Conservation (phyloP, 2,329 filamentous ascomycete genomes). For the Colletotrichum sp. region DNA sequence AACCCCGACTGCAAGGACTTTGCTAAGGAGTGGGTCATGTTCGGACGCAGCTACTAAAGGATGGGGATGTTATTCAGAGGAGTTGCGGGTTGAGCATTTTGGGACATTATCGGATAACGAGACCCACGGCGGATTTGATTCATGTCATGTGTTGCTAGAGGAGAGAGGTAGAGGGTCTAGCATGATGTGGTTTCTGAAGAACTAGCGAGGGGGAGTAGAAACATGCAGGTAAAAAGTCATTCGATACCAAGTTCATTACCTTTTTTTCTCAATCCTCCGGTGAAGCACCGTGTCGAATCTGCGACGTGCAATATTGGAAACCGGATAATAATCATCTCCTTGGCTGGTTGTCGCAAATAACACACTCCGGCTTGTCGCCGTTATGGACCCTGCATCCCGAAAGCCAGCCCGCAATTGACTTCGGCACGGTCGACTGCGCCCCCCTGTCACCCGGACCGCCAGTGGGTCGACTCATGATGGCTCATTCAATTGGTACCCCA, state of each 20-base stretch:
- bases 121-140: constrained; percentile 9
- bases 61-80: constrained; percentile 4
- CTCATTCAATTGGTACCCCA: constrained; percentile 9
- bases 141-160: constrained; percentile 9
- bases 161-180: neutral
- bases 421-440: neutral
- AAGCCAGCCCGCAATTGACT: neutral
- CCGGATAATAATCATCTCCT: neutral
- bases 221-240: constrained; percentile 10
- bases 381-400: neutral
- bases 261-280: fast-evolving
- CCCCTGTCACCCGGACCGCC: neutral
- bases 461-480: neutral
- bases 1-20: constrained; percentile 82
- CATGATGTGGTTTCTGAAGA: neutral
- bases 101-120: constrained; percentile 10
- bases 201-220: neutral
- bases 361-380: neutral
- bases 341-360: neutral
- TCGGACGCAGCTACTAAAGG: constrained; percentile 73
- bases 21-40: constrained; percentile 91
- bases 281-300: neutral
- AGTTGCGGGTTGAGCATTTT: constrained; percentile 18
- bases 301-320: neutral
- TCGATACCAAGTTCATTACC: constrained; percentile 15